These are phyloP conservation scores for Xylaria sp. DNA, from an alignment of 2,329 filamentous ascomycete genomes.

Conservation along the genomic window DNA sequence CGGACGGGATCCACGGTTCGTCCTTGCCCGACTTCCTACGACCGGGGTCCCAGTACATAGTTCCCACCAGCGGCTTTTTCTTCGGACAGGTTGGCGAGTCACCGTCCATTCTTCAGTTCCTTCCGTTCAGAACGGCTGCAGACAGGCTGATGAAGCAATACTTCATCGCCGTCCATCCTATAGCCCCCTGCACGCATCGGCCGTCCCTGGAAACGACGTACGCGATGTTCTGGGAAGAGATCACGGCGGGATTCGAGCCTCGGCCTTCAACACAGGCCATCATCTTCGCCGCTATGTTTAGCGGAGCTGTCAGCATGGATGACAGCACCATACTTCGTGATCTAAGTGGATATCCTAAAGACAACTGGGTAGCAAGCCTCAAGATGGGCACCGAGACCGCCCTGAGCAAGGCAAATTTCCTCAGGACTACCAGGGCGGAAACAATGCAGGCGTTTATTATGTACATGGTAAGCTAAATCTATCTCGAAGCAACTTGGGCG, in stretches of 20 bases:
- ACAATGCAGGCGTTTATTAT: conserved; percentile 77
- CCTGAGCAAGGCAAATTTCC: conserved; percentile 69
- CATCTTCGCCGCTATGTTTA: conserved; percentile 71
- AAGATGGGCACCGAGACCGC: conserved; percentile 69
- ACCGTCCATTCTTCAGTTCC: conserved; percentile 58
- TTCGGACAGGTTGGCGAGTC: conserved; percentile 57
- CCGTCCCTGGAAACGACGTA: conserved; percentile 70
- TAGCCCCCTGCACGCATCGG: conserved; percentile 69
- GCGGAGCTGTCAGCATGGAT: conserved; percentile 67
- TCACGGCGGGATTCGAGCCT: conserved; percentile 63
- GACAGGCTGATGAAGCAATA: conserved; percentile 69
- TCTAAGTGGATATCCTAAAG: conserved; percentile 58
- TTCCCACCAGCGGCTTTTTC: conserved; percentile 68
- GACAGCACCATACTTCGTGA: conserved; percentile 54
- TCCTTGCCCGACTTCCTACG: conserved; percentile 58
- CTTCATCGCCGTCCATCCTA: conserved; percentile 67
- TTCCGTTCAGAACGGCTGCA: conserved; percentile 60
- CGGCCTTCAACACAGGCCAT: conserved; percentile 67
- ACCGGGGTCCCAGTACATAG: conserved; percentile 67
- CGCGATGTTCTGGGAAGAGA: conserved; percentile 64
- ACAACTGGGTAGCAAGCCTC: conserved; percentile 62
- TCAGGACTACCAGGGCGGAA: conserved; percentile 71
- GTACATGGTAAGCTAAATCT: conserved; percentile 63
- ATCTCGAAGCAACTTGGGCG: neutral
- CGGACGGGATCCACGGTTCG: conserved; percentile 30